Conservation (phyloP, 169 alveolate species). For the Cryptosporidium tyzzeri region DNA sequence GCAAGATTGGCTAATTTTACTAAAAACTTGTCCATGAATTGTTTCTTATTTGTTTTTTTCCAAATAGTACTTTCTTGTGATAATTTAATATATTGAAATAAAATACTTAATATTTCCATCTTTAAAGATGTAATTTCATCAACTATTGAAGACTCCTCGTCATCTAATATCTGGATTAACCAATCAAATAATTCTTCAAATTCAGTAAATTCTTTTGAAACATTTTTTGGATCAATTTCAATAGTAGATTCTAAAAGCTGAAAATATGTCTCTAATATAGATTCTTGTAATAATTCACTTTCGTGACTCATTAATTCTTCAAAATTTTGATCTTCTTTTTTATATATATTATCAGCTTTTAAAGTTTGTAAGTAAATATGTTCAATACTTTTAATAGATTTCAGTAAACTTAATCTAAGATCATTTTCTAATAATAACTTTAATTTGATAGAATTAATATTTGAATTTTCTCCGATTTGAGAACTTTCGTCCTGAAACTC, state of each 20-base stretch:
- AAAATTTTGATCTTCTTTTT: neutral
- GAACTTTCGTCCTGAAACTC: neutral
- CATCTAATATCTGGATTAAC: constrained; percentile 7
- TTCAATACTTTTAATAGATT: neutral
- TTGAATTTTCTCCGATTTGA: neutral
- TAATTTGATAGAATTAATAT: neutral
- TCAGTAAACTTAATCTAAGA: neutral
- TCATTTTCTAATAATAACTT: neutral
- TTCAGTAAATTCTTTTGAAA: neutral
- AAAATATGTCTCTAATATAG: neutral
- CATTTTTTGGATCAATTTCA: constrained; percentile 42
- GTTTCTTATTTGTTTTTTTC: neutral
- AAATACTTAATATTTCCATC: constrained; percentile 52
- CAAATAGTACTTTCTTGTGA: neutral
- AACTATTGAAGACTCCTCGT: neutral
- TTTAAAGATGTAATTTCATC: neutral
- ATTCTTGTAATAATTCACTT: constrained; percentile 1
- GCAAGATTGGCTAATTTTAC: constrained; percentile 48
- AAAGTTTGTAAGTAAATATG: neutral
- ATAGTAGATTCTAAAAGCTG: constrained; percentile 33
- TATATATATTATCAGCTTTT: neutral
- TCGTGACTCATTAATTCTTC: neutral
- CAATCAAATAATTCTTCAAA: constrained; percentile 16
- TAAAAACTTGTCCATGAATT: constrained; percentile 35
- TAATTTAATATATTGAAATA: constrained; percentile 25